phyloP scores from a whole-genome alignment of 441 rosid species.

The Erysimum cheiri region DNA sequence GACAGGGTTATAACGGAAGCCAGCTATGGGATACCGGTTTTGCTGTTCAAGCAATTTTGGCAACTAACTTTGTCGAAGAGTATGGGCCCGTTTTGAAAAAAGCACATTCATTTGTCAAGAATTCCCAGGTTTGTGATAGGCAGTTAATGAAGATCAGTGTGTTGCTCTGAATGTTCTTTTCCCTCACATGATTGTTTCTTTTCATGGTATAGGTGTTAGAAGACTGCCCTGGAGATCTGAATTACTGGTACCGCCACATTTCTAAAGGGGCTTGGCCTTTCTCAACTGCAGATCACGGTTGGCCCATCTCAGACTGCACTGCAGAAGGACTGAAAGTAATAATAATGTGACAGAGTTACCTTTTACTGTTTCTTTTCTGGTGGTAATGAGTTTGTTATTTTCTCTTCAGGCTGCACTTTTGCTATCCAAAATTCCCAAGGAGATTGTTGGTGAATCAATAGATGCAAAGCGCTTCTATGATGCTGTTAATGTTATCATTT shows the following conservation, averaged over 20 bases:
- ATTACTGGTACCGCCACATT: slow-evolving; percentile 88
- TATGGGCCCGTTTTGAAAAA: slow-evolving; percentile 66
- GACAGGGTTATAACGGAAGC: slow-evolving; percentile 97
- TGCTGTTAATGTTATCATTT: slow-evolving; percentile 89
- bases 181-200: slow-evolving; percentile 27
- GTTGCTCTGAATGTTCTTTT: slow-evolving; percentile 21
- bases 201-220: slow-evolving; percentile 65
- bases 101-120: slow-evolving; percentile 72
- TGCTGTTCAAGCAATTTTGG: slow-evolving; percentile 81
- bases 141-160: slow-evolving; percentile 24
- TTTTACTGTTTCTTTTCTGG: slow-evolving; percentile 17
- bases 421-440: slow-evolving; percentile 71
- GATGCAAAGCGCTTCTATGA: slow-evolving; percentile 65
- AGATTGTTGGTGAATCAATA: slow-evolving; percentile 79
- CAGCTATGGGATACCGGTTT: slow-evolving; percentile 96
- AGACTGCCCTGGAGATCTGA: slow-evolving; percentile 85
- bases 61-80: slow-evolving; percentile 74
- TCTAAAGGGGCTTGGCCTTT: slow-evolving; percentile 99
- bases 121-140: slow-evolving; percentile 66
- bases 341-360: slow-evolving; percentile 25
- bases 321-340: slow-evolving; percentile 93
- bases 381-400: slow-evolving; percentile 36
- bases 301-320: slow-evolving; percentile 98
- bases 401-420: slow-evolving; percentile 66
- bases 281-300: slow-evolving; percentile 95